These are phyloP conservation scores for Persicaria maculosa DNA, from an alignment of 148 eudicot species.

Conservation along the genomic window DNA sequence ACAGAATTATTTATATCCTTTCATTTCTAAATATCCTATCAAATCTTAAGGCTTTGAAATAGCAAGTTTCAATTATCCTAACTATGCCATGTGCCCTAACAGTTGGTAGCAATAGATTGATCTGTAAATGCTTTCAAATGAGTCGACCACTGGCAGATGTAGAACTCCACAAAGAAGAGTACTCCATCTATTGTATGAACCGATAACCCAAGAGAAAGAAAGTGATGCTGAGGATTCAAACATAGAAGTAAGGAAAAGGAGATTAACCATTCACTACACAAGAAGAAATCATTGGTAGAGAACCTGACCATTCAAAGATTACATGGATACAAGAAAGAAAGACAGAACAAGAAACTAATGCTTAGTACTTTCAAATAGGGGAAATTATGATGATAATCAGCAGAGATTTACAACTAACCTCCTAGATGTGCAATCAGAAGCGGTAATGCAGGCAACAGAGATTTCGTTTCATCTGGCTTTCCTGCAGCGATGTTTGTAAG, in stretches of 20 bases:
- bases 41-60: not conserved
- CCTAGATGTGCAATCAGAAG: slow-evolving; percentile 93
- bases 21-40: not conserved
- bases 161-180: not conserved
- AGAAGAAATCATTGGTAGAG: not conserved
- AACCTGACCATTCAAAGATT: not conserved
- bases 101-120: not conserved
- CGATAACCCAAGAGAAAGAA: not conserved
- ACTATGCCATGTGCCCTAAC: not conserved
- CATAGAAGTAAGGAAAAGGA: not conserved
- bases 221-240: not conserved
- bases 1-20: not conserved
- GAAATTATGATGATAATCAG: not conserved
- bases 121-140: not conserved
- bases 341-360: not conserved
- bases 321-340: not conserved
- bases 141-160: not conserved
- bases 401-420: slow-evolving; percentile 34
- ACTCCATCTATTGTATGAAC: not conserved
- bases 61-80: not conserved
- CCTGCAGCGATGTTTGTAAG: slow-evolving; percentile 97
- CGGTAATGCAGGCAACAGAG: slow-evolving; percentile 88
- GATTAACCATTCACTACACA: not conserved
- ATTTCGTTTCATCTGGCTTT: slow-evolving; percentile 83
- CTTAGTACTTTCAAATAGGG: not conserved